phyloP scores from a whole-genome alignment of 176 grass and related monocot species.

The Oryza rufipogon region DNA sequence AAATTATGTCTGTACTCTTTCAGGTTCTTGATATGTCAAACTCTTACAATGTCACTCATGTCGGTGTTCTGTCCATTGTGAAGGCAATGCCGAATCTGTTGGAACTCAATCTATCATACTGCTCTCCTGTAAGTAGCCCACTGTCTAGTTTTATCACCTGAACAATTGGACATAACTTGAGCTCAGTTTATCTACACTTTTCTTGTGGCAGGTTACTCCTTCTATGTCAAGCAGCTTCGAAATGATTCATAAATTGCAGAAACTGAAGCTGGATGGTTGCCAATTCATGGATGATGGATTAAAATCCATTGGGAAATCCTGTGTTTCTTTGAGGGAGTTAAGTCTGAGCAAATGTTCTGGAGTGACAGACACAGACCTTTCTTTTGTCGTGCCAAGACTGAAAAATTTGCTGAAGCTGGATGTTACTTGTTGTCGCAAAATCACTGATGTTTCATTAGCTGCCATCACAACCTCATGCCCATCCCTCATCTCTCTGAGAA shows the following conservation, averaged over 20 bases:
- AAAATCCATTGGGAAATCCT: constrained; percentile 60
- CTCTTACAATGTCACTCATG: constrained; percentile 60
- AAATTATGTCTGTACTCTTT: constrained; percentile 28
- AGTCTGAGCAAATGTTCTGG: constrained; percentile 84
- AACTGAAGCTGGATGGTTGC: constrained; percentile 78
- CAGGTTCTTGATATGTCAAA: constrained; percentile 86
- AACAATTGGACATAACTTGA: not conserved
- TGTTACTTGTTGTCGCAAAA: constrained; percentile 73
- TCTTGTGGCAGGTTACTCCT: constrained; percentile 59
- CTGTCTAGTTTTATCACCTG: not conserved
- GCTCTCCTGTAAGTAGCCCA: constrained; percentile 61
- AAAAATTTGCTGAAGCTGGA: constrained; percentile 77
- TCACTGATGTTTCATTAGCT: constrained; percentile 72
- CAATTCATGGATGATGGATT: constrained; percentile 59
- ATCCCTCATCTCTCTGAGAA: constrained; percentile 75
- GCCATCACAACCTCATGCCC: constrained; percentile 72
- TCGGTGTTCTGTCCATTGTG: constrained; percentile 53
- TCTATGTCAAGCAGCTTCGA: constrained; percentile 51
- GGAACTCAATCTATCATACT: constrained; percentile 69
- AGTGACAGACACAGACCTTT: constrained; percentile 71
- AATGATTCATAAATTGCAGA: constrained; percentile 49
- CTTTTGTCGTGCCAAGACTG: constrained; percentile 58
- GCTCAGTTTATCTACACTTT: constrained; percentile 13
- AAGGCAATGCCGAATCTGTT: constrained; percentile 52
- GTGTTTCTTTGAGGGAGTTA: constrained; percentile 65